Percentiles rank a stretch among this genome's conserved stretches.
Conservation (phyloP, 257 asterid genomes). For the Solanum chaucha region DNA sequence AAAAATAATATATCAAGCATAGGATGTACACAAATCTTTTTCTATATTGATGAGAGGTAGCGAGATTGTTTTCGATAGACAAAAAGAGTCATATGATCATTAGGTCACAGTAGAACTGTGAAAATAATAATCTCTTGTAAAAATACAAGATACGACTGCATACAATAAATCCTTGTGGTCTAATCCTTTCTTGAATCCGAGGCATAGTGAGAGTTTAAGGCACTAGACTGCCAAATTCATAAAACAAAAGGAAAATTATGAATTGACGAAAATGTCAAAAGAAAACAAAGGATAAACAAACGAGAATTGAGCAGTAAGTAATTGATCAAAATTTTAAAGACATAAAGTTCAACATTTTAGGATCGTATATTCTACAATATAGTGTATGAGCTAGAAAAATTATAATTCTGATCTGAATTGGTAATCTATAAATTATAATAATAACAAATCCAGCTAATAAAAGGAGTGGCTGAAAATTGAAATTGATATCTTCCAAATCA, state of each 20-base stretch:
- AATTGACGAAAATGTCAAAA: background rate
- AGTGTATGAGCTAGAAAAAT: background rate
- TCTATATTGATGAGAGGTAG: background rate
- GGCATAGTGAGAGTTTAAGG: background rate
- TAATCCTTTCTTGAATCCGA: background rate
- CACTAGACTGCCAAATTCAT: background rate
- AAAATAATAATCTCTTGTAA: background rate
- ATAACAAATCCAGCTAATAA: background rate
- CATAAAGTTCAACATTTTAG: background rate
- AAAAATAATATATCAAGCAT: background rate
- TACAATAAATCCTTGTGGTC: background rate
- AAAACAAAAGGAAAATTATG: background rate
- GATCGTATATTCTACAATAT: background rate
- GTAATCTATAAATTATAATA: background rate
- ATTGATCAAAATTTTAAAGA: background rate
- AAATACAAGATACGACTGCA: rapidly evolving
- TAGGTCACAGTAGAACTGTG: background rate
- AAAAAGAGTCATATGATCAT: background rate
- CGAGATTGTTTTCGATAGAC: background rate
- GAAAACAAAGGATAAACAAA: background rate
- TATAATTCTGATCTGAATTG: background rate
- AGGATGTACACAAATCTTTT: background rate
- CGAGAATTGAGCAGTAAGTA: background rate
- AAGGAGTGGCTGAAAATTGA: background rate
- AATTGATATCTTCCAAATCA: background rate